These are phyloP conservation scores for Fusarium austroafricanum DNA, from an alignment of 2,329 filamentous ascomycete genomes.

Conservation along the genomic window DNA sequence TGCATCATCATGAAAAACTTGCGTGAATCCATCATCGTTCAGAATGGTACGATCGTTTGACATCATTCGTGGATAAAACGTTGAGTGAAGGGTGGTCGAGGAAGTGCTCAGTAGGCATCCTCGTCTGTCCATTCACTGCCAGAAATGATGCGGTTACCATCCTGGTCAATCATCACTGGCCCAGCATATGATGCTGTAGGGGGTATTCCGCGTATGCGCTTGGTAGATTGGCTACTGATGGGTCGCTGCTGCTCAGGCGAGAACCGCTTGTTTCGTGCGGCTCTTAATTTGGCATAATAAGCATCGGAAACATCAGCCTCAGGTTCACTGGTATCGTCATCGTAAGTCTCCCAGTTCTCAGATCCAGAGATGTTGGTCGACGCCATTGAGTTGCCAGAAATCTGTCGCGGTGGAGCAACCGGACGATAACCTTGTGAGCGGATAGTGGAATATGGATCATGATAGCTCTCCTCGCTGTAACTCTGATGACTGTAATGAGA, in stretches of 20 bases:
- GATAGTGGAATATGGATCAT: slow-evolving; percentile 56
- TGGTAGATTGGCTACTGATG: slow-evolving; percentile 57
- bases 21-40: slow-evolving; percentile 45
- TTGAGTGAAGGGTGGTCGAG: neutral
- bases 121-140: slow-evolving; percentile 76
- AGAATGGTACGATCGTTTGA: slow-evolving; percentile 31
- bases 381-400: slow-evolving; percentile 72
- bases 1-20: slow-evolving; percentile 47
- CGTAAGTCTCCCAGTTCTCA: slow-evolving; percentile 98
- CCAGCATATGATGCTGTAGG: slow-evolving; percentile 60
- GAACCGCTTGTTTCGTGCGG: slow-evolving; percentile 73
- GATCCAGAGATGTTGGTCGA: slow-evolving; percentile 85
- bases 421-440: slow-evolving; percentile 56
- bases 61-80: slow-evolving; percentile 39
- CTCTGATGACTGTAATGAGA: slow-evolving; percentile 46
- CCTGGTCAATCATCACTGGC: slow-evolving; percentile 64
- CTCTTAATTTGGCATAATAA: slow-evolving; percentile 83
- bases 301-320: slow-evolving; percentile 80
- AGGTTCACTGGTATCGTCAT: slow-evolving; percentile 82
- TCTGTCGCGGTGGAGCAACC: slow-evolving; percentile 67
- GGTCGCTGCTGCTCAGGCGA: slow-evolving; percentile 60
- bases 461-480: slow-evolving; percentile 53
- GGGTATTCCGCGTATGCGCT: slow-evolving; percentile 66
- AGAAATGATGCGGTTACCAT: slow-evolving; percentile 72
- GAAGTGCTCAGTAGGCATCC: slow-evolving; percentile 62